Conservation (phyloP, 108 stramenopile species). For the Nitzschia inconspicua region DNA sequence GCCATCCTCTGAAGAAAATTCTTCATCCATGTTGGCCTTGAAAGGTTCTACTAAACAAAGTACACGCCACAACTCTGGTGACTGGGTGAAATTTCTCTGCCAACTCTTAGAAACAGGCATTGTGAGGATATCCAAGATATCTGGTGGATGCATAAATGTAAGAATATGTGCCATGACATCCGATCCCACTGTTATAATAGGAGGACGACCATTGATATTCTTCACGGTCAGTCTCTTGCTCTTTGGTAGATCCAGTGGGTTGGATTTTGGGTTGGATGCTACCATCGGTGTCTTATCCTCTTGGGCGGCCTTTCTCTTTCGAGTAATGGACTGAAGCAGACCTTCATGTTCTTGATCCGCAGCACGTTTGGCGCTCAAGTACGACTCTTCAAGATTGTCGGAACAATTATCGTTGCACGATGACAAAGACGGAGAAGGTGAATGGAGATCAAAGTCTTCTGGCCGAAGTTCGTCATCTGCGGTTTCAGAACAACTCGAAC, state of each 20-base stretch:
- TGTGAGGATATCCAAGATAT: conserved; percentile 62
- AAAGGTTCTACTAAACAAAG: conserved; percentile 77
- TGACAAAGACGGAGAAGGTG: conserved; percentile 3
- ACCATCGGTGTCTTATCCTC: too few relatives aligned
- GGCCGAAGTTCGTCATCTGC: conserved; percentile 8
- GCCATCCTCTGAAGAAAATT: background rate
- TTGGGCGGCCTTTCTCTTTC: conserved; percentile 12
- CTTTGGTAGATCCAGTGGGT: too few relatives aligned
- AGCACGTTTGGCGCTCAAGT: conserved; percentile 10
- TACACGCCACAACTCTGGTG: conserved; percentile 77
- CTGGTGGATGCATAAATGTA: conserved; percentile 64
- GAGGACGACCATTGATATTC: conserved; percentile 2
- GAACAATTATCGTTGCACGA: conserved; percentile 8
- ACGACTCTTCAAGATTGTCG: conserved; percentile 14
- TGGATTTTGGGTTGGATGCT: too few relatives aligned
- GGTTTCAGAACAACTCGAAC: conserved; percentile 28
- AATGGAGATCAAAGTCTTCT: conserved; percentile 1
- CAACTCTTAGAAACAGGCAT: conserved; percentile 74
- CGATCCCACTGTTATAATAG: conserved; percentile 37
- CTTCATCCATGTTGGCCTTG: conserved; percentile 67
- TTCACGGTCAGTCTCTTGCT: background rate
- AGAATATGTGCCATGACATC: conserved; percentile 78
- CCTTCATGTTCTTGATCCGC: conserved; percentile 9
- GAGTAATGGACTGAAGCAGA: background rate
- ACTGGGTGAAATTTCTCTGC: conserved; percentile 53